phyloP scores from a whole-genome alignment of 2,329 filamentous ascomycete genomes.

The Ophiostoma himal-ulmi region DNA sequence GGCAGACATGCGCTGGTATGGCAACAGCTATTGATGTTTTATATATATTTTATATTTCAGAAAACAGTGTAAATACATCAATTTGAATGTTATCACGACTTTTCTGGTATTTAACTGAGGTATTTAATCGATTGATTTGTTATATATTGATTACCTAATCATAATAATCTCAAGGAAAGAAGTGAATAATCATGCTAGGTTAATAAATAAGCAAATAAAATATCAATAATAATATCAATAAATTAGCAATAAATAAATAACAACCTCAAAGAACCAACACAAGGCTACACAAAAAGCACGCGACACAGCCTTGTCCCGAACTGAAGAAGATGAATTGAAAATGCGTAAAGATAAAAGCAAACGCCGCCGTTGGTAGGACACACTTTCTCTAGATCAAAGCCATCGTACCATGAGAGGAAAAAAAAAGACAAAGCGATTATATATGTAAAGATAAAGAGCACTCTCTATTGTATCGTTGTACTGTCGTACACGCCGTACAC shows the following conservation, averaged over 20 bases:
- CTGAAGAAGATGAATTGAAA: not conserved
- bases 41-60: too few relatives aligned
- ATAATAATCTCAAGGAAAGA: too few relatives aligned
- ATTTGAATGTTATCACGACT: too few relatives aligned
- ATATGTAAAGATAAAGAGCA: not conserved
- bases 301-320: not conserved
- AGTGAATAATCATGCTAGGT: too few relatives aligned
- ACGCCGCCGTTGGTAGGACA: not conserved
- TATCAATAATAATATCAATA: too few relatives aligned
- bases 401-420: not conserved
- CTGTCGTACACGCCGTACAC: not conserved
- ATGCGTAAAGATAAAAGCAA: not conserved
- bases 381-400: not conserved
- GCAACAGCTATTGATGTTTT: not conserved
- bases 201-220: too few relatives aligned
- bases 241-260: too few relatives aligned
- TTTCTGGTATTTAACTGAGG: too few relatives aligned
- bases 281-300: not conserved
- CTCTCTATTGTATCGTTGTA: not conserved
- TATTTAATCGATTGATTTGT: too few relatives aligned
- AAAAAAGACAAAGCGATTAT: conserved; percentile 1
- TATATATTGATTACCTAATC: too few relatives aligned
- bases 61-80: too few relatives aligned
- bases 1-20: not conserved
- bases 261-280: not conserved